A percentile compares a stretch with the other conserved stretches of the same genome.
These are phyloP conservation scores for Rhodofomes roseus DNA, from an alignment of 1,284 basidiomycete genomes.

Conservation along the genomic window DNA sequence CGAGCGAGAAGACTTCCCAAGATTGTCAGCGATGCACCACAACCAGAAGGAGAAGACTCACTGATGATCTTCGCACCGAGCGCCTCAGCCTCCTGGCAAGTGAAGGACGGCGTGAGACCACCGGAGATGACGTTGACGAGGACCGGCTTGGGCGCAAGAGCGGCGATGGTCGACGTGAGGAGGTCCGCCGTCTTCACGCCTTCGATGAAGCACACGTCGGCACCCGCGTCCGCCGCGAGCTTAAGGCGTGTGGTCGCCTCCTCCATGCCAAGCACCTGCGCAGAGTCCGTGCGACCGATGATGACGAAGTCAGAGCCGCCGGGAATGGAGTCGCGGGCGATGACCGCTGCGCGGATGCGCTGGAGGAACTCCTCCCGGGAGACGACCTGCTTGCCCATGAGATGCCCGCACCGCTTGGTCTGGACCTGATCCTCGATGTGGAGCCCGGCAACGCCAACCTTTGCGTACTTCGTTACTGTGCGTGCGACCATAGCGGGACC, in stretches of 20 bases:
- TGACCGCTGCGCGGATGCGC: constrained; percentile 74
- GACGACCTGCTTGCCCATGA: constrained; percentile 79
- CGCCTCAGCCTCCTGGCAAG: constrained; percentile 60
- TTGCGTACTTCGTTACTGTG: constrained; percentile 69
- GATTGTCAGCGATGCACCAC: neutral
- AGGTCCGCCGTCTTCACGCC: constrained; percentile 71
- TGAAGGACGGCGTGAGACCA: constrained; percentile 72
- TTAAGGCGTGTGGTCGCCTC: constrained; percentile 69
- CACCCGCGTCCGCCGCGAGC: constrained; percentile 71
- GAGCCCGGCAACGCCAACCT: constrained; percentile 70
- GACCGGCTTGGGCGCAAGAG: constrained; percentile 68
- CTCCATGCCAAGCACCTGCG: constrained; percentile 79
- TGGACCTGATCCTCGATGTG: constrained; percentile 86
- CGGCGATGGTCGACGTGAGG: constrained; percentile 58
- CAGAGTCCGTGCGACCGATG: constrained; percentile 81
- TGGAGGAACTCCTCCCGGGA: constrained; percentile 72
- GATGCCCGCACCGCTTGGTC: constrained; percentile 79
- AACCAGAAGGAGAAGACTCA: constrained; percentile 31
- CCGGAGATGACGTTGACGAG: constrained; percentile 78
- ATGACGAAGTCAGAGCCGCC: constrained; percentile 76
- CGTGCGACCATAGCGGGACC: constrained; percentile 75
- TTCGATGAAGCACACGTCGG: constrained; percentile 84
- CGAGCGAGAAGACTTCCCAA: constrained; percentile 56
- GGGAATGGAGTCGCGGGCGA: constrained; percentile 67
- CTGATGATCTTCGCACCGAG: constrained; percentile 76